phyloP scores from a whole-genome alignment of 306 rosid species.

The Malus sieversii region DNA sequence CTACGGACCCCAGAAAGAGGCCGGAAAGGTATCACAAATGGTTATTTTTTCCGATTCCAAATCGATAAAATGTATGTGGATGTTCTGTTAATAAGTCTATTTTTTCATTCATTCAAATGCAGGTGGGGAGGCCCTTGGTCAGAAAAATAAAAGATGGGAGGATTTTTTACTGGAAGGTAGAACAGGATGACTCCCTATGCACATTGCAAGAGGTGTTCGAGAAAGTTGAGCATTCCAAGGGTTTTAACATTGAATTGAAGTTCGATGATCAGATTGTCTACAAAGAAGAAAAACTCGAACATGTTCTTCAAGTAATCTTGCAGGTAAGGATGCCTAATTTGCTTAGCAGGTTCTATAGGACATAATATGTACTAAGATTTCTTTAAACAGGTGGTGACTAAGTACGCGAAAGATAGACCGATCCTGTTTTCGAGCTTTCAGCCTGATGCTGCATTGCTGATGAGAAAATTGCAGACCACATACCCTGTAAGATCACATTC shows the following conservation, averaged over 20 bases:
- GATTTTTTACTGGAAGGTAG: conserved; percentile 53
- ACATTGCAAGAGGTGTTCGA: conserved; percentile 65
- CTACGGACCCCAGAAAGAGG: conserved; percentile 58
- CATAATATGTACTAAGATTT: not conserved
- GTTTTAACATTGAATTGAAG: conserved; percentile 80
- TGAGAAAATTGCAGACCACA: conserved; percentile 44
- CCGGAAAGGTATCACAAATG: conserved; percentile 16
- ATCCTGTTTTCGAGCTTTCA: conserved; percentile 67
- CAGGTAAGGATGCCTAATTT: conserved; percentile 21
- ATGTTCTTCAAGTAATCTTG: conserved; percentile 42
- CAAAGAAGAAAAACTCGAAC: conserved; percentile 35
- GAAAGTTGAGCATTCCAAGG: conserved; percentile 42
- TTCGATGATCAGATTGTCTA: conserved; percentile 60
- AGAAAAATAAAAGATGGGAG: conserved; percentile 56
- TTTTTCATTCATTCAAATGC: not conserved
- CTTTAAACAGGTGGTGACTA: conserved; percentile 42
- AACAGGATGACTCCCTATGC: conserved; percentile 59
- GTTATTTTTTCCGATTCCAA: not conserved
- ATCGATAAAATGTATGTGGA: not conserved
- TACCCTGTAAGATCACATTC: conserved; percentile 49
- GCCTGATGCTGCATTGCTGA: conserved; percentile 66
- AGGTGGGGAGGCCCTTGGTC: conserved; percentile 43
- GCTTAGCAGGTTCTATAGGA: not conserved
- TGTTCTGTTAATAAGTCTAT: not conserved
- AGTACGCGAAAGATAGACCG: conserved; percentile 53